phyloP scores from a whole-genome alignment of 331 rosid genomes.

The Telfairia occidentalis region DNA sequence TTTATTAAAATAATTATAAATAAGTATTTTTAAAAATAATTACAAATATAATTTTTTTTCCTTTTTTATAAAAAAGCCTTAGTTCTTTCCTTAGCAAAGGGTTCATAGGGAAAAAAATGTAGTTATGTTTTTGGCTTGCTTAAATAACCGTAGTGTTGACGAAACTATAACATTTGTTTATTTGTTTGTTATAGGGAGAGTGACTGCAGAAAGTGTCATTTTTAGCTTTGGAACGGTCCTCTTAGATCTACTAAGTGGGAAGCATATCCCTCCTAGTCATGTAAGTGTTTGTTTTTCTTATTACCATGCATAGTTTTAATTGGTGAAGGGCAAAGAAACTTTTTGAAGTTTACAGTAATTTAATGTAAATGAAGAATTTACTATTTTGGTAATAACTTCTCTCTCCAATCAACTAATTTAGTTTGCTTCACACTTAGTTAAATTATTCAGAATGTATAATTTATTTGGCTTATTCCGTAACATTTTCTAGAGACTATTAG shows the following conservation, averaged over 20 bases:
- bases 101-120: background rate
- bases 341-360: background rate
- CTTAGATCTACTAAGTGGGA: constrained; percentile 77
- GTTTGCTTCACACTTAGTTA: background rate
- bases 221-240: constrained; percentile 80
- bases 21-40: background rate
- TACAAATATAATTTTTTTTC: background rate
- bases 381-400: background rate
- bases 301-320: background rate
- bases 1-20: background rate
- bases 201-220: constrained; percentile 67
- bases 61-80: background rate
- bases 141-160: background rate
- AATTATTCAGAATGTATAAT: background rate
- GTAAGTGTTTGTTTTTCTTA: constrained; percentile 27
- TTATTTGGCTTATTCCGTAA: background rate
- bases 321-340: background rate
- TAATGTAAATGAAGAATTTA: background rate
- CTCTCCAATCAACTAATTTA: background rate
- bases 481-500: background rate
- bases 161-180: background rate
- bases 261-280: constrained; percentile 77
- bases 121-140: background rate
- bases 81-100: background rate
- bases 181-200: constrained; percentile 39